These are phyloP conservation scores for Aspergillus felis DNA, from an alignment of 2,329 filamentous ascomycete genomes.

Conservation along the genomic window DNA sequence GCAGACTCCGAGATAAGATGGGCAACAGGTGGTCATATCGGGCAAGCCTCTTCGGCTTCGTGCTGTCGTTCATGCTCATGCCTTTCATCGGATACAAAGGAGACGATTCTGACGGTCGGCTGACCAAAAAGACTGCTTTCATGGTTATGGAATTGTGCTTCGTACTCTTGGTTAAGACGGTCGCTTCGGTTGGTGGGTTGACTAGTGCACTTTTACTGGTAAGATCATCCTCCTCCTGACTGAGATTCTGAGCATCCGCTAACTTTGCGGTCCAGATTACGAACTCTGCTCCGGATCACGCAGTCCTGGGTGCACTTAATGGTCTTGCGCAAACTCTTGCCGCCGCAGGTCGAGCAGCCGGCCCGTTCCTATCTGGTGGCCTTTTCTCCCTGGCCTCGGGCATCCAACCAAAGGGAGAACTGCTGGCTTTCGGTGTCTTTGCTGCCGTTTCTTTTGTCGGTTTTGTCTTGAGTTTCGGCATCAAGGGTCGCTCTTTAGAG, in stretches of 20 bases:
- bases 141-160: conserved; percentile 77
- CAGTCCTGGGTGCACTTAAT: conserved; percentile 83
- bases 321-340: conserved; percentile 92
- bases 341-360: conserved; percentile 80
- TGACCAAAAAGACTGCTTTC: conserved; percentile 63
- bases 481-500: conserved; percentile 61
- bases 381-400: conserved; percentile 76
- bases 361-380: conserved; percentile 81
- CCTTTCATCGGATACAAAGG: conserved; percentile 82
- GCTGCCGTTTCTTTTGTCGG: conserved; percentile 77
- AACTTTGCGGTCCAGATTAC: conserved; percentile 61
- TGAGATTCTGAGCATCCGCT: neutral
- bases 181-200: conserved; percentile 82
- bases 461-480: conserved; percentile 74
- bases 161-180: conserved; percentile 81
- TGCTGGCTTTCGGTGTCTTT: conserved; percentile 81
- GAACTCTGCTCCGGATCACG: conserved; percentile 82
- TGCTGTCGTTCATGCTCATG: conserved; percentile 78
- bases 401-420: conserved; percentile 75
- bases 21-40: conserved; percentile 86
- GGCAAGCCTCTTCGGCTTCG: conserved; percentile 71
- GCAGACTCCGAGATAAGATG: conserved; percentile 68
- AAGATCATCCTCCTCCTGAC: conserved; percentile 28
- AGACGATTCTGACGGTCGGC: conserved; percentile 50
- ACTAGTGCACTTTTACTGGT: conserved; percentile 86